Evolutionary conservation across 805 yeast species (phyloP).

Genomic region (Priceomyces carsonii): DNA sequence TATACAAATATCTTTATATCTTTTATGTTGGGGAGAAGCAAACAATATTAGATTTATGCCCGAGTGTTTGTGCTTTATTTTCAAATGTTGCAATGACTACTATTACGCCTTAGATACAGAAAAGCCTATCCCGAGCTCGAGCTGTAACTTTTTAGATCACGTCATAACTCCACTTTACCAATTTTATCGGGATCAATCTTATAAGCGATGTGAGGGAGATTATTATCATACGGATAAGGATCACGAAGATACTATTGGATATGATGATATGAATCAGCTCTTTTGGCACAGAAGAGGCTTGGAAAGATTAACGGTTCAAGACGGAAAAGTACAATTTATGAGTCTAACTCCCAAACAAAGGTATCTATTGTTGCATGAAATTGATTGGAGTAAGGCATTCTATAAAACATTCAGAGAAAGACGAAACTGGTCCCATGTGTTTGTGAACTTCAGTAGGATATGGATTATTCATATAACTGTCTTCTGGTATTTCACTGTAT

Average conservation of each 20-base stretch:
- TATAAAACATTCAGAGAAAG: conserved; percentile 74
- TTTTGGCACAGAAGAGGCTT: conserved; percentile 82
- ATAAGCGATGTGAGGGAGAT: conserved; percentile 42
- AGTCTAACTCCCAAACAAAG: conserved; percentile 57
- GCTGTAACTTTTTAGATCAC: conserved; percentile 57
- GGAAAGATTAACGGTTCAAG: conserved; percentile 50
- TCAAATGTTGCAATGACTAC: conserved; percentile 75
- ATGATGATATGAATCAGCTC: conserved; percentile 86
- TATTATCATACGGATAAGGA: conserved; percentile 56
- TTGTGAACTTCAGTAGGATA: conserved; percentile 73
- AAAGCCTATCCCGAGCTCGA: conserved; percentile 27
- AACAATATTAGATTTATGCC: conserved; percentile 86
- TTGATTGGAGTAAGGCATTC: conserved; percentile 68
- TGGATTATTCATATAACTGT: conserved; percentile 76
- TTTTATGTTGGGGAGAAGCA: conserved; percentile 89
- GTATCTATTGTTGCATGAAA: conserved; percentile 51
- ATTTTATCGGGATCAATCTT: conserved; percentile 58
- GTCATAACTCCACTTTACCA: conserved; percentile 73
- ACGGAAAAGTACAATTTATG: conserved; percentile 48
- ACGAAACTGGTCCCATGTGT: conserved; percentile 74
- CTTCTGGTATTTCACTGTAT: conserved; percentile 76
- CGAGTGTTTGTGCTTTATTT: conserved; percentile 82
- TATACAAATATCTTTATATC: conserved; percentile 65
- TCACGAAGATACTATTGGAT: conserved; percentile 72
- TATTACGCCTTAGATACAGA: conserved; percentile 49